phyloP scores from a whole-genome alignment of 768 basidiomycete genomes.

The Trametes cinnabarina region DNA sequence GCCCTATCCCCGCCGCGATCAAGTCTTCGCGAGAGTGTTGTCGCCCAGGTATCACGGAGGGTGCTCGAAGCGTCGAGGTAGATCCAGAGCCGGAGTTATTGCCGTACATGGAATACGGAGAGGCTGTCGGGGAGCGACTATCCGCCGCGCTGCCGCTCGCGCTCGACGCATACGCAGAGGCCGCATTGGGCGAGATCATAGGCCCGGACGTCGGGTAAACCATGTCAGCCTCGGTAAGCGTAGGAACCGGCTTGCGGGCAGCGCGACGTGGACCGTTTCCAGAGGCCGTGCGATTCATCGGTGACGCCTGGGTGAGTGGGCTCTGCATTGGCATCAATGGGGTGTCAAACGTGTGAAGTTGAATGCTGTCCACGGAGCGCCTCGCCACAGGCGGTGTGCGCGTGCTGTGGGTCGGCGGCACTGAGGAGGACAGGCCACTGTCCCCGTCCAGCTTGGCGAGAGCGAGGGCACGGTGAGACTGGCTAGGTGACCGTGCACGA shows the following conservation, averaged over 20 bases:
- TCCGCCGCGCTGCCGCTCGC: background rate
- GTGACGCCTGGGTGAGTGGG: background rate
- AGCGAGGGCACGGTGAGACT: constrained; percentile 17
- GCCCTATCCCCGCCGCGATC: constrained; percentile 14
- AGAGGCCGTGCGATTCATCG: constrained; percentile 17
- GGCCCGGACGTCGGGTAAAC: background rate
- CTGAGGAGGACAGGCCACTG: background rate
- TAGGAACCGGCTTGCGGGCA: constrained; percentile 25
- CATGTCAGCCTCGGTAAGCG: constrained; percentile 12
- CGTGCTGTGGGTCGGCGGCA: constrained; percentile 5
- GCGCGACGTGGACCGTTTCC: constrained; percentile 14
- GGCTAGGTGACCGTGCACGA: constrained; percentile 5
- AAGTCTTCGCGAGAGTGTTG: constrained; percentile 26
- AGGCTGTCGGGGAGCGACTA: background rate
- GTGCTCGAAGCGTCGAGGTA: constrained; percentile 16
- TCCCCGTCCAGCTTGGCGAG: constrained; percentile 17
- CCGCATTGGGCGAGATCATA: background rate
- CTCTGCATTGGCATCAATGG: background rate
- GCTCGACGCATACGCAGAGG: background rate
- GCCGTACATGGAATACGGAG: constrained; percentile 8
- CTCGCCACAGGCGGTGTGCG: constrained; percentile 3
- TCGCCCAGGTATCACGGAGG: background rate
- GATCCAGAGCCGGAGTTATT: constrained; percentile 14
- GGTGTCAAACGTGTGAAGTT: constrained; percentile 6
- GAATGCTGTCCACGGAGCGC: constrained; percentile 13